Evolutionary conservation across 257 asterid species (phyloP).

Genomic region (Cinchona pubescens): DNA sequence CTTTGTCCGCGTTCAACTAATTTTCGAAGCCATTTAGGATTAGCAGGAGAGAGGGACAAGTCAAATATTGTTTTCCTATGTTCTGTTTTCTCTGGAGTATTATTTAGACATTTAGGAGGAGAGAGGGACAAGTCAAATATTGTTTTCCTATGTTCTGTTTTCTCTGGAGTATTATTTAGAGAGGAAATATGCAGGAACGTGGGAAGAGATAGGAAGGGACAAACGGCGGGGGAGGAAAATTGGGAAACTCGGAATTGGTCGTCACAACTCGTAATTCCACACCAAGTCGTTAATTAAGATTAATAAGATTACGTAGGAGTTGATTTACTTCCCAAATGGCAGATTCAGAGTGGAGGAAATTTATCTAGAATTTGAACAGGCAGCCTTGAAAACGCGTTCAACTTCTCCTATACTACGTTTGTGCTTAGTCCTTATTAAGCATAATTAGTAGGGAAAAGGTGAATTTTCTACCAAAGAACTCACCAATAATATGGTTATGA

Average conservation of each 20-base stretch:
- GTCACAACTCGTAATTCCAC: neutral
- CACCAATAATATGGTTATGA: too few relatives aligned
- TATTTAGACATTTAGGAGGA: constrained; percentile 2
- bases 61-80: constrained; percentile 37
- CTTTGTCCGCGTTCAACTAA: constrained; percentile 8
- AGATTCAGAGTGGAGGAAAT: neutral
- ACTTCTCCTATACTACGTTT: too few relatives aligned
- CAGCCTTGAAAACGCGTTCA: neutral
- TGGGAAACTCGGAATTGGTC: too few relatives aligned
- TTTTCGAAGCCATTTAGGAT: constrained; percentile 10
- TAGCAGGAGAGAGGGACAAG: too few relatives aligned
- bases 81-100: neutral
- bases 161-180: neutral
- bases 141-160: constrained; percentile 2
- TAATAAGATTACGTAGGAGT: too few relatives aligned
- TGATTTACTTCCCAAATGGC: too few relatives aligned
- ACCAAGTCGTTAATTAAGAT: too few relatives aligned
- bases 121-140: constrained; percentile 48
- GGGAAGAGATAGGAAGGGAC: neutral
- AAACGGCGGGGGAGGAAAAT: neutral
- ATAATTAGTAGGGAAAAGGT: neutral
- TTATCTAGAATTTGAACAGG: neutral
- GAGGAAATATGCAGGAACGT: constrained; percentile 9
- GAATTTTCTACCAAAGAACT: constrained; percentile 10
- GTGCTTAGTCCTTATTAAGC: too few relatives aligned